Evolutionary conservation across 805 yeast species (phyloP).

Genomic region (Yarrowia sp.): DNA sequence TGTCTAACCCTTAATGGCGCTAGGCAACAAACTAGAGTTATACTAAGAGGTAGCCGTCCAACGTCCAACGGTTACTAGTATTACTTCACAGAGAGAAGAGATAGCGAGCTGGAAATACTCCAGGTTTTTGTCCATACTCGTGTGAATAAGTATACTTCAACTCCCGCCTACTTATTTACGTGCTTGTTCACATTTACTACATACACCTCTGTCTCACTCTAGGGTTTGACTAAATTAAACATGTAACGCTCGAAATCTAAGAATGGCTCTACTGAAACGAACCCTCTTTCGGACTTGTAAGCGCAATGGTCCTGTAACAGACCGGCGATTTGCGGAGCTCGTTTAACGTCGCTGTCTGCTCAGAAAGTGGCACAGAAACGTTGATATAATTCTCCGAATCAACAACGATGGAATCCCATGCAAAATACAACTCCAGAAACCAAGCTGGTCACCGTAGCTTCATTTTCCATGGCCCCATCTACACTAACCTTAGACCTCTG

Average conservation of each 20-base stretch:
- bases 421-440: neutral
- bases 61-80: too few species aligned
- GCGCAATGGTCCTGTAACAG: neutral
- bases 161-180: too few species aligned
- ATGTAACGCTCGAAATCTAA: slow-evolving; percentile 3
- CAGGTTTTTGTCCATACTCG: too few species aligned
- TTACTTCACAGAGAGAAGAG: too few species aligned
- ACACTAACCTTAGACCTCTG: neutral
- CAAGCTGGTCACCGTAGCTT: neutral
- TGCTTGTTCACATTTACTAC: too few species aligned
- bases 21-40: too few species aligned
- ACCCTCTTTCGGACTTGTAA: neutral
- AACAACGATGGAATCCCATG: neutral
- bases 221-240: neutral
- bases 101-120: too few species aligned
- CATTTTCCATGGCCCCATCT: neutral
- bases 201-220: too few species aligned
- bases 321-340: slow-evolving; percentile 13
- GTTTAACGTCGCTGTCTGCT: slow-evolving; percentile 10
- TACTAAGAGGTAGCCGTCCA: too few species aligned
- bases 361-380: slow-evolving; percentile 7
- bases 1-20: too few species aligned
- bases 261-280: neutral
- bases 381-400: slow-evolving; percentile 15
- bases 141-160: too few species aligned